phyloP scores from a whole-genome alignment of 345 rosid genomes.

The Rhodamnia argentea region DNA sequence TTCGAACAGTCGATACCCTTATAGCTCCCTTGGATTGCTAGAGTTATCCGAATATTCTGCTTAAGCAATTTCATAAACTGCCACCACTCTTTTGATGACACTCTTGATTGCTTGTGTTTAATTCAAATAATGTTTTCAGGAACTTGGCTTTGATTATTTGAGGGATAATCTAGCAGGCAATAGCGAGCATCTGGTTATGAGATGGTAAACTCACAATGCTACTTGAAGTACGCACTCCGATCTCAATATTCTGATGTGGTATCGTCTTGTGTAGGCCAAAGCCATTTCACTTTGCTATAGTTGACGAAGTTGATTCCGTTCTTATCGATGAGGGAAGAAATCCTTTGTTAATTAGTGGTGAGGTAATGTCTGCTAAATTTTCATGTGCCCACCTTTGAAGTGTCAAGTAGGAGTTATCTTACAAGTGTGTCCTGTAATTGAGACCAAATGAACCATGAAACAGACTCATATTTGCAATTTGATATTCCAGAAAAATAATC shows the following conservation, averaged over 20 bases:
- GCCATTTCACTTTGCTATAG: slow-evolving; percentile 94
- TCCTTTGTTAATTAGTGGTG: slow-evolving; percentile 92
- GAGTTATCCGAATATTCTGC: neutral
- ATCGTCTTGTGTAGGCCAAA: slow-evolving; percentile 60
- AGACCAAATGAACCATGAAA: neutral
- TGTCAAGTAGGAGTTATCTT: neutral
- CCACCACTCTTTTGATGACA: neutral
- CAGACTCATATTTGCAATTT: neutral
- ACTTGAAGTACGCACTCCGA: neutral
- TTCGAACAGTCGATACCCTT: neutral
- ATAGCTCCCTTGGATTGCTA: neutral
- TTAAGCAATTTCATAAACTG: neutral
- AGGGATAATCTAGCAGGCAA: slow-evolving; percentile 88
- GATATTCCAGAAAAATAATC: neutral
- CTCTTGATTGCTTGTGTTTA: neutral
- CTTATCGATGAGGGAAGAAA: slow-evolving; percentile 98
- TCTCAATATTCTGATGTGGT: neutral
- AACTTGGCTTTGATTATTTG: slow-evolving; percentile 97
- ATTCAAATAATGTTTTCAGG: slow-evolving; percentile 33
- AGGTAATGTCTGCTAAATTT: slow-evolving; percentile 37
- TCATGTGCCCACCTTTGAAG: neutral
- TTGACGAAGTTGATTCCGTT: slow-evolving; percentile 97
- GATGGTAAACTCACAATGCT: slow-evolving; percentile 48
- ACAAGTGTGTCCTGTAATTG: neutral
- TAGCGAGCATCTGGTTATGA: slow-evolving; percentile 83